Evolutionary conservation across 306 rosid species (phyloP).

Genomic region (Dalbergia cultrata): DNA sequence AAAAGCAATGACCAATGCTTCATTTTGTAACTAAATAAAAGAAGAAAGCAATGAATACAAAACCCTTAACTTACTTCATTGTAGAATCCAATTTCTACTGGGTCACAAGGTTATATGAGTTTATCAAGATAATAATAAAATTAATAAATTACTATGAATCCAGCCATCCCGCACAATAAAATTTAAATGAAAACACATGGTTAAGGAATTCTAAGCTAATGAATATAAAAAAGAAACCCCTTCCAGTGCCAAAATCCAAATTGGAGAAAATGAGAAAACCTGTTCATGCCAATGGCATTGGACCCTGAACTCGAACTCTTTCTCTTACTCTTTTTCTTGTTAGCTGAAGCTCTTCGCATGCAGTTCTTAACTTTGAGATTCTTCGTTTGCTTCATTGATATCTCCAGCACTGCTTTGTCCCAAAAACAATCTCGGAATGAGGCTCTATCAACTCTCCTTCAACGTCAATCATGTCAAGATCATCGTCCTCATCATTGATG

Average conservation of each 20-base stretch:
- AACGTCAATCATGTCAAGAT: constrained; percentile 86
- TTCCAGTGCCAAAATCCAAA: background rate
- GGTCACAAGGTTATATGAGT: constrained; percentile 12
- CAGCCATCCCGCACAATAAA: background rate
- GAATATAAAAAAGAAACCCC: too few species aligned
- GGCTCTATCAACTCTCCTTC: constrained; percentile 84
- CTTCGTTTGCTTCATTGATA: constrained; percentile 42
- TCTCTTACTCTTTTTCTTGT: constrained; percentile 72
- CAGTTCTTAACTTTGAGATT: constrained; percentile 48
- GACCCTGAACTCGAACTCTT: constrained; percentile 54
- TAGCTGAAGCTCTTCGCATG: constrained; percentile 49
- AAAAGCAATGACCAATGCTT: background rate
- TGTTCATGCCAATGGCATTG: constrained; percentile 34
- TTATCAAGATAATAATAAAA: constrained; percentile 14
- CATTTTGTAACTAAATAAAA: constrained; percentile 1
- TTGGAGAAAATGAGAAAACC: constrained; percentile 33
- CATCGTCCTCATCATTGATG: constrained; percentile 62
- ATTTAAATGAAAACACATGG: too few species aligned
- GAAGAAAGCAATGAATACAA: constrained; percentile 25
- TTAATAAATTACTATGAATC: background rate
- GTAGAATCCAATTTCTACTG: constrained; percentile 1
- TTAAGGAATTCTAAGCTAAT: background rate
- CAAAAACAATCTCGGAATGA: constrained; percentile 33
- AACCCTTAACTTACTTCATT: constrained; percentile 4
- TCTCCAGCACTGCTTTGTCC: constrained; percentile 43